Evolutionary conservation across 805 yeast species (phyloP), one percentile per base, ranked within the genome.

Genomic region (Metschnikowia anglica): DNA sequence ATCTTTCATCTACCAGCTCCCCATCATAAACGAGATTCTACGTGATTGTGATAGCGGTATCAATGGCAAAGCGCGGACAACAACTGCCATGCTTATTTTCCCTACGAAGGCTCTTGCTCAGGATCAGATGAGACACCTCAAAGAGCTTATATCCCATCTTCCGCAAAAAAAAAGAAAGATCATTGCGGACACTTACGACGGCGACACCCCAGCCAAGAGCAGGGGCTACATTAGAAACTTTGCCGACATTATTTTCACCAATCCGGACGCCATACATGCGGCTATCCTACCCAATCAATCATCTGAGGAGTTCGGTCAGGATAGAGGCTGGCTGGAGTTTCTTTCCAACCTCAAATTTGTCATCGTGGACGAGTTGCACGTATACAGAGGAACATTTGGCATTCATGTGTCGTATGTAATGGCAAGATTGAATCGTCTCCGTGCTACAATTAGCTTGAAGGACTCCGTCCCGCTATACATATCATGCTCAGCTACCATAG

Each of bases 71-170:
- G 41, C 48, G 5, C 39, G 68, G n/a, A 21, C 47, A 0, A 54
- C 76, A 4, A 86, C 95, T 0, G 85, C 96, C 8, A 71, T 95
- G 70, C 89, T 85, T 54, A 81, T 93, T 10, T 93, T 93, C 55
- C 99, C 99, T 2, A 93, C 99, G 0, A 93, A 93, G 58, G 99
- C 99, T 0, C 70, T 93, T 39, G 98, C 99, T 0, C 99, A 93
- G 58, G 99, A 93, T 68, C 99, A 93, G 62, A 83, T 83, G 55
- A 70, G 96, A 49, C 81, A 95, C n/a, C 66, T 93, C 42, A 73
- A 74, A 37, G 80, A 76, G 17, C 63, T 85, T 9, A 63, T 84
- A 33, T 63, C 72, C 5, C 65, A 65, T 27, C 73, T 86, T 37
- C 79, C 80, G 0, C 25, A 47, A 1, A 63, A 64, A 10, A 51